Percentiles rank a stretch among this genome's conserved stretches.
phyloP scores from a whole-genome alignment of 495 filamentous ascomycete genomes.

The Usnea hakonensis region DNA sequence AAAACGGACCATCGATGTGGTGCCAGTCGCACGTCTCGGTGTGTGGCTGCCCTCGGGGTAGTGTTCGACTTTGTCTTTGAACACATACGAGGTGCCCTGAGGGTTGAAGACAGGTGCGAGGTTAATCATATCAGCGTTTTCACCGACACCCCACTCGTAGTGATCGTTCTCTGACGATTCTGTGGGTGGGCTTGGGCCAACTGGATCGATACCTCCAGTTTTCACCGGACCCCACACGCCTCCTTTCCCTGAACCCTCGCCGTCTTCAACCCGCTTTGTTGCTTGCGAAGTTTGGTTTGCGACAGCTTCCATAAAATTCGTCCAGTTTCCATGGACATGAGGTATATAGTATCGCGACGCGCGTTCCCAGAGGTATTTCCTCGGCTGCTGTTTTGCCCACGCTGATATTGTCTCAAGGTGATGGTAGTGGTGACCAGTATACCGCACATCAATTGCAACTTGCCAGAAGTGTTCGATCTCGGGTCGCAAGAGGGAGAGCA shows the following conservation, averaged over 20 bases:
- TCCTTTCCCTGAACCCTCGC: constrained; percentile 28
- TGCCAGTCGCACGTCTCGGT: constrained; percentile 57
- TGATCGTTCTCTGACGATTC: constrained; percentile 47
- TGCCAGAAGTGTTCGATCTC: constrained; percentile 74
- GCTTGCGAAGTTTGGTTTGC: constrained; percentile 25
- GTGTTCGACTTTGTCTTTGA: constrained; percentile 53
- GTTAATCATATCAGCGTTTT: constrained; percentile 69
- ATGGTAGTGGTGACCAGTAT: constrained; percentile 64
- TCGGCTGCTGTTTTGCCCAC: constrained; percentile 55
- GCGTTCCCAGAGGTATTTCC: constrained; percentile 66
- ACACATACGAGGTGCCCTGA: constrained; percentile 54
- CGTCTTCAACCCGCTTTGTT: neutral
- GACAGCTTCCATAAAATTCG: constrained; percentile 46
- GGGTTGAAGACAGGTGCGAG: constrained; percentile 64
- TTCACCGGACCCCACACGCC: constrained; percentile 56
- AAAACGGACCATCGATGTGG: constrained; percentile 53
- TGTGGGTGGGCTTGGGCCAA: constrained; percentile 54
- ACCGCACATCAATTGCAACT: constrained; percentile 65
- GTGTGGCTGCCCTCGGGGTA: constrained; percentile 49
- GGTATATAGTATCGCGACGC: constrained; percentile 67
- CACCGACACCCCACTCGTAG: constrained; percentile 65
- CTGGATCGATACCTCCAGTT: constrained; percentile 44
- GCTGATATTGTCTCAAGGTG: constrained; percentile 51
- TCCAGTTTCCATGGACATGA: constrained; percentile 50
- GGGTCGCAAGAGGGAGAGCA: constrained; percentile 58